Evolutionary conservation across 441 rosid genomes (phyloP).

Genomic region (Kokia cookei): DNA sequence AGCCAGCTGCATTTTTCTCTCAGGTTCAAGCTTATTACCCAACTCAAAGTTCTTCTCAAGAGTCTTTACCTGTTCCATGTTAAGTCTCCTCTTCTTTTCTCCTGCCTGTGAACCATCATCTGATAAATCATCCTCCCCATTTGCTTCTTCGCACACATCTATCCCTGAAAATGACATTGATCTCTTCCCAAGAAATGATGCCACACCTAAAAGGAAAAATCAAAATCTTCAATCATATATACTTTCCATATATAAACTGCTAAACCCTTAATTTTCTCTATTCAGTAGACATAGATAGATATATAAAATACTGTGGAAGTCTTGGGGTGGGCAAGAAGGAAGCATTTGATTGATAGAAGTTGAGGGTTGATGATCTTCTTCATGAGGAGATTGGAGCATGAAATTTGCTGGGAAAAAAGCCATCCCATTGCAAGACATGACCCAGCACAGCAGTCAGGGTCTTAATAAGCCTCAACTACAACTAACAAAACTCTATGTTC

Average conservation of each 20-base stretch:
- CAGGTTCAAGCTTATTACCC: slow-evolving; percentile 95
- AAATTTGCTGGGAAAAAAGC: slow-evolving; percentile 82
- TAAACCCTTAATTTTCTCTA: slow-evolving; percentile 8
- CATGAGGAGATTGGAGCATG: slow-evolving; percentile 74
- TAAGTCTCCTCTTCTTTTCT: slow-evolving; percentile 91
- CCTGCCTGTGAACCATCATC: slow-evolving; percentile 93
- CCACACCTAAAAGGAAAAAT: slow-evolving; percentile 42
- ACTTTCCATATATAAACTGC: not conserved
- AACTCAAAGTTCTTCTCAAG: slow-evolving; percentile 88
- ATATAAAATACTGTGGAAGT: slow-evolving; percentile 54
- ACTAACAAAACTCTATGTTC: not conserved
- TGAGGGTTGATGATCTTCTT: slow-evolving; percentile 56
- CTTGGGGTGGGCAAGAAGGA: slow-evolving; percentile 64
- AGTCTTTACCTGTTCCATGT: slow-evolving; percentile 91
- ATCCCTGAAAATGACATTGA: slow-evolving; percentile 55
- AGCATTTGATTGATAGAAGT: slow-evolving; percentile 60
- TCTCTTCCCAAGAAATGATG: slow-evolving; percentile 75
- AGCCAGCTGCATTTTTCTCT: slow-evolving; percentile 90
- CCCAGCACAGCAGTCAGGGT: slow-evolving; percentile 6
- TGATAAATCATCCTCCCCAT: slow-evolving; percentile 74
- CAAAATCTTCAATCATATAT: not conserved
- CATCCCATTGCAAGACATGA: slow-evolving; percentile 78
- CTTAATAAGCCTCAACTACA: slow-evolving; percentile 13
- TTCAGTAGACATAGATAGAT: not conserved
- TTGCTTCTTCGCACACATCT: slow-evolving; percentile 39